Evolutionary conservation across 2,329 filamentous ascomycete species (phyloP), one percentile per base, ranked within the genome.

Genomic region (Ascochyta viciae-villosae): DNA sequence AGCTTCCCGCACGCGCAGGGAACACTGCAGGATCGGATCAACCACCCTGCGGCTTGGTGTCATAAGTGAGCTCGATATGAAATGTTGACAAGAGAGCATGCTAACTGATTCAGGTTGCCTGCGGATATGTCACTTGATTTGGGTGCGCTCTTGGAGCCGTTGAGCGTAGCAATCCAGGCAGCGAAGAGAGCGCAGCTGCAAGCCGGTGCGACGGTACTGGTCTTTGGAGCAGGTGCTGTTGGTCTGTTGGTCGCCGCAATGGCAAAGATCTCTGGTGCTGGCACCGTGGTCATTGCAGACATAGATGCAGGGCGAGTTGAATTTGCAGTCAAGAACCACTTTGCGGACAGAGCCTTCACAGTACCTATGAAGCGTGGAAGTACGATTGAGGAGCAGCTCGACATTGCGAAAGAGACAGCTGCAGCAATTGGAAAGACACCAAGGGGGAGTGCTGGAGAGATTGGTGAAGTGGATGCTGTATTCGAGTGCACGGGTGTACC

Each of bases 401-500:
- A 76, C 12, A 79, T 82, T 56, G 81, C 81, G 0, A 79, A 83
- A 80, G 79, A 81, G 58, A 78, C 76, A 12, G 81, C 81, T 24
- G 76, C 72, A 4, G 73, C 70, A 19, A 70, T 82, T 45, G 78
- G 72, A 1, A 74, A 76, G 63, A 65, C 78, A 0, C 64, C 69
- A 40, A 68, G 67, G 43, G 60, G 58, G n/a, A 72, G 64, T 24
- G 72, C 70, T 26, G 64, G 66, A 19, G 59, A 63, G 10, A 64
- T 80, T 15, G 79, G 78, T 1, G 87, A 89, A 42, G 83, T 91
- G 2, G 88, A 91, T 66, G 76, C 88, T 5, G 85, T 88, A 0
- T 92, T 92, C 61, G 89, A 92, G 74, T 92, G 89, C 70, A 92
- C 89, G 0, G 89, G 89, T 26, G 90, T 91, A 58, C 88, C 90